Evolutionary conservation across 2,329 filamentous ascomycete genomes (phyloP), one percentile per base, ranked within the genome.

Genomic region (Fusarium sp.): DNA sequence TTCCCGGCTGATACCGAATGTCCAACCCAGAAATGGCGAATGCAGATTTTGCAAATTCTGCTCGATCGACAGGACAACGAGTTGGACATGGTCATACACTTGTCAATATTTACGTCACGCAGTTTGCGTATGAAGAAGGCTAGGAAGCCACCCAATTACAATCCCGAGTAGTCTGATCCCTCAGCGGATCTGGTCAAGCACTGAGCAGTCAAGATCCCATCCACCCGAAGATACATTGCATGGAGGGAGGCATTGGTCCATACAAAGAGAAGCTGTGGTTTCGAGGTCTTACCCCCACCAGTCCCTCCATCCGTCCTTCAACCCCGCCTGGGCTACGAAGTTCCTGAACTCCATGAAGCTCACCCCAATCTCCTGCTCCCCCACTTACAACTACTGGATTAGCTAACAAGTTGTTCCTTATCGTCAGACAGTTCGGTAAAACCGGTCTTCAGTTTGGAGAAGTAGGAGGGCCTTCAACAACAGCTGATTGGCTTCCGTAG

Each of bases 401-500:
- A 68, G 32, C 41, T 56, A 68, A 70, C 36, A 26, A 26, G n/a
- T 39, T 58, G 32, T 18, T 48, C 11, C 39, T 57, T 45, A 17
- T 57, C 13, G 28, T 34, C 39, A 26, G 54, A 15, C 22, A 10
- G 10, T 22, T 20, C 2, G 3, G n/a, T 9, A n/a, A 15, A 48
- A 11, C 30, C 38, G 42, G 2, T 41, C 30, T 59, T 58, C 17
- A 5, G 11, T 11, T 56, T 5, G 39, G 14, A 28, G 56, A 45
- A 45, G 34, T 12, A 15, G 4, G 0, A 5, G 0, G 0, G 1
- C 3, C 15, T 18, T 17, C 44, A 75, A 56, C 42, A 55, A 63
- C 65, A 76, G 66, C 38, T 74, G 66, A 67, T 70, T 61, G 68
- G 76, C 76, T 78, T 77, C 76, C 76, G 65, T 78, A 78, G 76